Conservation (phyloP, 805 yeast species). For the Cyberlindnera samutprakarnensis region DNA sequence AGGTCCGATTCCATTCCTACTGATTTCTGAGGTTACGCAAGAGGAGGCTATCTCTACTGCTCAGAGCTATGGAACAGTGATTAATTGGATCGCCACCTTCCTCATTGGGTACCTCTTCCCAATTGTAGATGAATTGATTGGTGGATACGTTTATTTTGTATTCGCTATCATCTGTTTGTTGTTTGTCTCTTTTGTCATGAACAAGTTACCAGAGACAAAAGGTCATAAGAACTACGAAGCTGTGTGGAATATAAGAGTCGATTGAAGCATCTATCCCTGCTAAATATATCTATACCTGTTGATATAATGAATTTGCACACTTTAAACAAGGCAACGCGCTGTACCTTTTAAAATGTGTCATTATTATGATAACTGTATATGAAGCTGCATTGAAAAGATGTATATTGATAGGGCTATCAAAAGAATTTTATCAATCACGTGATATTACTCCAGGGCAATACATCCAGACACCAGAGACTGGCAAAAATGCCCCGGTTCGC, state of each 20-base stretch:
- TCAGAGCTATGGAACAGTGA: constrained; percentile 85
- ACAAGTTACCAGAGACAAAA: constrained; percentile 67
- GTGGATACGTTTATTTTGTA: constrained; percentile 71
- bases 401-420: too few species aligned
- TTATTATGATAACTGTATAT: too few species aligned
- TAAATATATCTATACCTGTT: too few species aligned
- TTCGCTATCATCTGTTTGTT: constrained; percentile 54
- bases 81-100: constrained; percentile 90
- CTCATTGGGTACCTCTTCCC: constrained; percentile 79
- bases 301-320: too few species aligned
- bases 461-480: too few species aligned
- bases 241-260: constrained; percentile 47
- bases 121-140: constrained; percentile 50
- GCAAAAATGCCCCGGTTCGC: too few species aligned
- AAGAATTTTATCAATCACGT: too few species aligned
- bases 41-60: constrained; percentile 74
- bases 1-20: constrained; percentile 92
- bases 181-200: constrained; percentile 40
- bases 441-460: too few species aligned
- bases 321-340: too few species aligned
- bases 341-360: too few species aligned
- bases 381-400: too few species aligned
- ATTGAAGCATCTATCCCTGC: constrained; percentile 5
- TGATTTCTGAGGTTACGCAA: constrained; percentile 86
- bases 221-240: constrained; percentile 54